These are phyloP conservation scores for Combretum micranthum DNA, from an alignment of 345 rosid genomes.

Conservation along the genomic window DNA sequence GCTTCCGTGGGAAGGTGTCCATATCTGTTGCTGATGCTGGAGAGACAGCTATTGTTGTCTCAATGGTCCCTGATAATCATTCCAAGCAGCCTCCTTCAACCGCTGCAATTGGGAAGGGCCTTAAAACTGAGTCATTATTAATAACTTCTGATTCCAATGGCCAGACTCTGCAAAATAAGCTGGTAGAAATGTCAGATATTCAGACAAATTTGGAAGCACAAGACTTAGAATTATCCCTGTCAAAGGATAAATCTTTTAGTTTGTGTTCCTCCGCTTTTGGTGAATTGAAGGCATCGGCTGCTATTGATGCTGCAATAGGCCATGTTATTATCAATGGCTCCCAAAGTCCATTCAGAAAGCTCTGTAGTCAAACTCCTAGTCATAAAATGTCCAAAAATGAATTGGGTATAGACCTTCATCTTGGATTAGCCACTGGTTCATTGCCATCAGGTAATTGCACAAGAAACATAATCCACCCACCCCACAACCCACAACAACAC, in stretches of 20 bases:
- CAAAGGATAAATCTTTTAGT: constrained; percentile 29
- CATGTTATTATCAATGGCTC: constrained; percentile 14
- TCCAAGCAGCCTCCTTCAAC: constrained; percentile 23
- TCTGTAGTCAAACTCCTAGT: constrained; percentile 9
- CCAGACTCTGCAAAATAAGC: constrained; percentile 19
- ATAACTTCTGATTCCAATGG: constrained; percentile 22
- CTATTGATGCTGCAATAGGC: constrained; percentile 17
- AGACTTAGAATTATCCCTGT: constrained; percentile 39
- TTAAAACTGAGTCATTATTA: constrained; percentile 15
- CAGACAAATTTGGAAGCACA: constrained; percentile 24
- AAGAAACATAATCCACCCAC: background rate
- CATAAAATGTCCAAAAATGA: constrained; percentile 20
- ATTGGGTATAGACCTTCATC: constrained; percentile 32
- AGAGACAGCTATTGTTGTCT: constrained; percentile 89
- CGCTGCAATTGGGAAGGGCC: constrained; percentile 26
- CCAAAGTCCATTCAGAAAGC: constrained; percentile 21
- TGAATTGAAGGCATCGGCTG: constrained; percentile 23
- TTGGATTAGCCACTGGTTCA: constrained; percentile 36
- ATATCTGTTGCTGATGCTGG: constrained; percentile 88
- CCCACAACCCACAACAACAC: background rate
- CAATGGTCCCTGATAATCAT: constrained; percentile 54
- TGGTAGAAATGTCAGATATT: constrained; percentile 23
- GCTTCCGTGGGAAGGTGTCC: constrained; percentile 59
- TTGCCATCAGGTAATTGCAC: constrained; percentile 23
- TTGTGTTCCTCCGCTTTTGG: constrained; percentile 23